Conservation (phyloP, 768 basidiomycete genomes). For the Tulasnella sp. region DNA sequence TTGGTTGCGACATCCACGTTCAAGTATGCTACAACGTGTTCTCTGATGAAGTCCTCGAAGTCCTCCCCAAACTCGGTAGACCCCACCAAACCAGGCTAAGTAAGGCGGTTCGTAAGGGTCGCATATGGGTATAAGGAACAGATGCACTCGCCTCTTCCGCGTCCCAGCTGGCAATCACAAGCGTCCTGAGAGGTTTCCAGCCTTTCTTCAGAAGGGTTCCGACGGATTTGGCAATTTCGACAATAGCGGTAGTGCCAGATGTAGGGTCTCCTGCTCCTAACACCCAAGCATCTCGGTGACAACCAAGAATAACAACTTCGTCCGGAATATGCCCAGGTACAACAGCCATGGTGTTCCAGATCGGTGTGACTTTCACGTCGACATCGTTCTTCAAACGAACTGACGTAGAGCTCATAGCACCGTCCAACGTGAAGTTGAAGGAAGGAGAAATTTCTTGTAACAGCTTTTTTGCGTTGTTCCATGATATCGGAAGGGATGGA, state of each 20-base stretch:
- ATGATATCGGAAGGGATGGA: constrained; percentile 83
- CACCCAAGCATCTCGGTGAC: constrained; percentile 83
- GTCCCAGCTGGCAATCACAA: constrained; percentile 65
- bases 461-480: constrained; percentile 64
- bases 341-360: constrained; percentile 79
- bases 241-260: constrained; percentile 66
- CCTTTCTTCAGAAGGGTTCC: constrained; percentile 53
- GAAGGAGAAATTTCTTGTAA: constrained; percentile 35
- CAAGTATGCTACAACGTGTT: constrained; percentile 74
- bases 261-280: constrained; percentile 69
- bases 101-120: neutral
- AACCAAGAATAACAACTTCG: constrained; percentile 78
- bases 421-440: constrained; percentile 22
- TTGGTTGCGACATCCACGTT: constrained; percentile 56
- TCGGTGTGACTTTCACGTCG: constrained; percentile 66
- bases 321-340: constrained; percentile 75
- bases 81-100: constrained; percentile 55
- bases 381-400: constrained; percentile 59
- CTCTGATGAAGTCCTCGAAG: constrained; percentile 65
- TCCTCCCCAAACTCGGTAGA: constrained; percentile 94
- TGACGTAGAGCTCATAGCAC: constrained; percentile 31
- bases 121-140: neutral
- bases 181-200: constrained; percentile 74
- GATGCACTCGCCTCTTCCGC: constrained; percentile 42
- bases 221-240: constrained; percentile 65